Base-by-base conservation (phyloP, 495 filamentous ascomycete genomes). In the Podospora anserina region DNA sequence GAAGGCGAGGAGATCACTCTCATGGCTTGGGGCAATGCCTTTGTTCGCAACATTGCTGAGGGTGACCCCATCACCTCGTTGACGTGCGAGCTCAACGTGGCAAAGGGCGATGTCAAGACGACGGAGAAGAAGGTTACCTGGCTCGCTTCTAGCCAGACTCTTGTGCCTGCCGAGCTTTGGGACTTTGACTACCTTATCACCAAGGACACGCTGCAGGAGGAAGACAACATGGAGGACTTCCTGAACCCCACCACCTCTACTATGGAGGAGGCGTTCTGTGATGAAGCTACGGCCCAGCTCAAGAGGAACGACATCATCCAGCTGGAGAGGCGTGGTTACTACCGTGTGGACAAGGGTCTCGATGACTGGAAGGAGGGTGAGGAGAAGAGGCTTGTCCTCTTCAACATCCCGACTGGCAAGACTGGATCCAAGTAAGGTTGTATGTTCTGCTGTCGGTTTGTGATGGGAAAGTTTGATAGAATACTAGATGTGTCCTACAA, bases 91-190 rank as follows among this genome's bases (percentile, higher is more conserved):
- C 86, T 97, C 3, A 89, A 97, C 75, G 87, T 96, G 32, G 39
- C 39, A 2, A 83, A 90, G 74, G 94, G 94, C 65, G 94, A 97
- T 76, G 88, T 97, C 78, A 95, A 94, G 83, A 87, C 88, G 78
- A 97, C 93, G n/a, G 88, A 92, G 75, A 96, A 97, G 86, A 97
- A 97, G 83, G 85, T 97, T 30, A 97, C 94, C 3, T 97, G 93
- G 93, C 83, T 97, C 49, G 88, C 91, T 0, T 83, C 82, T 3
- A 85, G 85, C 55, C 91, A 94, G 81, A 86, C 89, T 23, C 82
- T 95, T 7, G 85, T 96, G 34, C 88, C 90, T 0, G 89, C 95
- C 23, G 91, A 96, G 77, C 83, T 97, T 4, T 91, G 92, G 71
- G 92, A 96, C 69, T 97, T 97, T 74, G 94, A 96, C 77, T 91